These are phyloP conservation scores for Mortierella sp. DNA, from an alignment of 371 early-diverging fungal species.

Conservation along the genomic window DNA sequence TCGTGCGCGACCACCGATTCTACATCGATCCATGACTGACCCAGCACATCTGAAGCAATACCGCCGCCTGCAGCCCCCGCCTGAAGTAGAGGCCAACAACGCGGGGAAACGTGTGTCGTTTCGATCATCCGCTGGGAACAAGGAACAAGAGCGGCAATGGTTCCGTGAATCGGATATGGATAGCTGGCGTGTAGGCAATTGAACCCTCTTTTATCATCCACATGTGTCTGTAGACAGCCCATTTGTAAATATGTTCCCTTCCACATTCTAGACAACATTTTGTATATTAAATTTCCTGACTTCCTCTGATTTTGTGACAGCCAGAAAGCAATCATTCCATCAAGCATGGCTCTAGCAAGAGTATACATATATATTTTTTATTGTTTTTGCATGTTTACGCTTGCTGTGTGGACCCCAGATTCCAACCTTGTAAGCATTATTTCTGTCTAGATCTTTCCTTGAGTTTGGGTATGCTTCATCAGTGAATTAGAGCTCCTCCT, in stretches of 20 bases:
- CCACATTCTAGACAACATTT: neutral
- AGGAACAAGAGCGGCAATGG: conserved; percentile 36
- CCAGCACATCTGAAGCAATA: conserved; percentile 9
- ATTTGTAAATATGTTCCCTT: conserved; percentile 6
- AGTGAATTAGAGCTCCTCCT: neutral
- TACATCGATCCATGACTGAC: conserved; percentile 31
- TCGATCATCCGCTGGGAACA: neutral
- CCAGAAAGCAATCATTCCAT: neutral
- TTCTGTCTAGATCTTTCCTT: neutral
- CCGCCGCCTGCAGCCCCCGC: neutral
- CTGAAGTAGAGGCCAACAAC: no score
- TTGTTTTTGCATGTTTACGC: neutral
- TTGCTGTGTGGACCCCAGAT: conserved; percentile 2
- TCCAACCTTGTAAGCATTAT: neutral
- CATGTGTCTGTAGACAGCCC: neutral
- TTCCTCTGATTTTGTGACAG: no score
- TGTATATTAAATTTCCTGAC: conserved; percentile 5
- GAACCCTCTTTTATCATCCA: neutral
- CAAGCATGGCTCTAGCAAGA: neutral
- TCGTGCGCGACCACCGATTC: neutral
- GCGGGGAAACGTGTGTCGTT: conserved; percentile 23
- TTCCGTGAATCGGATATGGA: conserved; percentile 33
- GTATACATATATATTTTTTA: neutral
- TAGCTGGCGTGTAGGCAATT: conserved; percentile 34
- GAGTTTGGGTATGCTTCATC: conserved; percentile 1